These are phyloP conservation scores for Vaccinium macrocarpon DNA, from an alignment of 148 eudicot genomes.

Conservation along the genomic window DNA sequence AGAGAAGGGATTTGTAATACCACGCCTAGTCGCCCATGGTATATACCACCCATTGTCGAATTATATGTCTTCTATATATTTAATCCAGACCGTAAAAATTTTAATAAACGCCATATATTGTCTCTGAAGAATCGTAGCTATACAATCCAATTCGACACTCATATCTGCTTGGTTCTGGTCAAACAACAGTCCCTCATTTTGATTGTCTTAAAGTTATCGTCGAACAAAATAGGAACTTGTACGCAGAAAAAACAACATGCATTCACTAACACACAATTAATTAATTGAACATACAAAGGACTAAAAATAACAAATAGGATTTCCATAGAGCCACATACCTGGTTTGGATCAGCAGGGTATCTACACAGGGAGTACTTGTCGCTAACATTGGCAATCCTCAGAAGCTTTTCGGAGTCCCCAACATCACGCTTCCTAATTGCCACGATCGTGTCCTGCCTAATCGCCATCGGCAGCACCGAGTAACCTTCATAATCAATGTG, in stretches of 20 bases:
- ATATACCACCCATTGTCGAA: no score
- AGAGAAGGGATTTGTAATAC: no score
- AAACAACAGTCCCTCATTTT: no score
- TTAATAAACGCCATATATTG: no score
- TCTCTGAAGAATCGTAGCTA: no score
- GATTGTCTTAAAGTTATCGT: neutral
- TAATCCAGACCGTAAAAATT: no score
- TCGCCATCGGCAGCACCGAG: constrained; percentile 94
- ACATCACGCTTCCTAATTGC: constrained; percentile 57
- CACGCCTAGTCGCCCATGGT: no score
- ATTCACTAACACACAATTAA: neutral
- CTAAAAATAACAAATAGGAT: neutral
- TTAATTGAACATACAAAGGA: neutral
- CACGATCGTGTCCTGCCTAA: constrained; percentile 81
- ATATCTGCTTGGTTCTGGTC: no score
- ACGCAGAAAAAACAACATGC: constrained; percentile 8
- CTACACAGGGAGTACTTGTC: constrained; percentile 76
- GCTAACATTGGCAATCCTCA: constrained; percentile 71
- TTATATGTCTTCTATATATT: no score
- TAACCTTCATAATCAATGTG: constrained; percentile 96
- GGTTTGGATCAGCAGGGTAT: constrained; percentile 77
- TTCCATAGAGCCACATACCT: constrained; percentile 38
- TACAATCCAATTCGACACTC: no score
- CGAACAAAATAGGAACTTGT: neutral
- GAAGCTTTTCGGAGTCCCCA: constrained; percentile 40